phyloP scores from a whole-genome alignment of 306 rosid genomes.

The Parietaria judaica region DNA sequence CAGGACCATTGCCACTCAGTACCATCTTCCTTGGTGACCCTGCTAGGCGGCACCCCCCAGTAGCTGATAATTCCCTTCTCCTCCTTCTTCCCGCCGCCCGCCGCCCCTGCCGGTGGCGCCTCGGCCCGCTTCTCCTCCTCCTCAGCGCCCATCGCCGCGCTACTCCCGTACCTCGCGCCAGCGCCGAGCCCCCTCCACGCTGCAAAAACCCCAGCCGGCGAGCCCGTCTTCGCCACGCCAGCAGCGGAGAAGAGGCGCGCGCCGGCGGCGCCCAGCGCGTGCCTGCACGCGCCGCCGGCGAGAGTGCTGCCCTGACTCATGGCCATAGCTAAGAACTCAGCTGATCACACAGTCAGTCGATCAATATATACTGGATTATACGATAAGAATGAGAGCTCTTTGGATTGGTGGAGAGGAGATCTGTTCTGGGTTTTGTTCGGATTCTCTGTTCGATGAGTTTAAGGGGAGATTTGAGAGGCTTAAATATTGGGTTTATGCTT shows the following conservation, averaged over 20 bases:
- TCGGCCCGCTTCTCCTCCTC: neutral
- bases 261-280: conserved; percentile 5
- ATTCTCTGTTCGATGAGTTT: neutral
- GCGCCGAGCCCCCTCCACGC: neutral
- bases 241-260: conserved; percentile 1
- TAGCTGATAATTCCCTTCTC: conserved; percentile 35
- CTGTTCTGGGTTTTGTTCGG: neutral
- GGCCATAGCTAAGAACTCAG: neutral
- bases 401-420: neutral
- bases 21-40: conserved; percentile 42
- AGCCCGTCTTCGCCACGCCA: neutral
- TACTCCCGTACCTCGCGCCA: conserved; percentile 1
- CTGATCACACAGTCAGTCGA: too few relatives aligned
- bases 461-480: neutral
- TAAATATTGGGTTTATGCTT: neutral
- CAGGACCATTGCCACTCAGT: conserved; percentile 69
- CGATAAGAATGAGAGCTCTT: neutral
- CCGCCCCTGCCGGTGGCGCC: neutral
- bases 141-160: neutral
- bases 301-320: neutral
- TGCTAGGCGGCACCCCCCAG: conserved; percentile 46
- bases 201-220: neutral
- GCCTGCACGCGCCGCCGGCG: neutral
- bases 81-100: conserved; percentile 15
- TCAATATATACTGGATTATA: neutral